A percentile compares a stretch with the other conserved stretches of the same genome.
Evolutionary conservation across 352 stramenopile genomes (phyloP).

Genomic region (Pythium utonaiense): DNA sequence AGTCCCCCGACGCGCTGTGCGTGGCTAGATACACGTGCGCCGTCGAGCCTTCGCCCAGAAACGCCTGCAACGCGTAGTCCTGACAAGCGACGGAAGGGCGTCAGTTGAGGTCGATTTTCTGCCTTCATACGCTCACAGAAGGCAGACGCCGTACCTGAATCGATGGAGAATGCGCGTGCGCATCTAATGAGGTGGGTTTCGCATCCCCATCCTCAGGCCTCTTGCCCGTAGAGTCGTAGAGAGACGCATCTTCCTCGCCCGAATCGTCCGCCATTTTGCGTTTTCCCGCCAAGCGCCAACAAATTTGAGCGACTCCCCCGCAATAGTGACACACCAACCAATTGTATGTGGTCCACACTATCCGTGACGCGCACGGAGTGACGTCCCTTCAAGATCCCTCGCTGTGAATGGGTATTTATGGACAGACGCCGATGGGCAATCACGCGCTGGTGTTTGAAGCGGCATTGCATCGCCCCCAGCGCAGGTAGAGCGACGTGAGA

Average conservation of each 20-base stretch:
- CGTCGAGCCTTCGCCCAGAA: slow-evolving; percentile 70
- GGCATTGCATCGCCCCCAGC: background rate
- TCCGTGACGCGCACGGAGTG: background rate
- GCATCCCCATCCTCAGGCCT: background rate
- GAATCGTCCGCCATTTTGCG: background rate
- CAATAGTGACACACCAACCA: background rate
- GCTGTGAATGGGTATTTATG: background rate
- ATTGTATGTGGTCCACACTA: background rate
- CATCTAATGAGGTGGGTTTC: background rate
- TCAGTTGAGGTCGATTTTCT: background rate
- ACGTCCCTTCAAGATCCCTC: background rate
- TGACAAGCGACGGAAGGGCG: slow-evolving; percentile 13
- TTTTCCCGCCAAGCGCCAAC: background rate
- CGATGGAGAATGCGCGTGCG: background rate
- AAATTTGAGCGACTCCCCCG: background rate
- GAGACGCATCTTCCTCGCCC: background rate
- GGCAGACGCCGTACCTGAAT: background rate
- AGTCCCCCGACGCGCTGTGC: slow-evolving; percentile 24
- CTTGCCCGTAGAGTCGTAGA: background rate
- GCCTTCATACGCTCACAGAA: background rate
- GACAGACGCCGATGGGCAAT: background rate
- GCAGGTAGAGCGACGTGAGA: background rate
- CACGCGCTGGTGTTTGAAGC: background rate
- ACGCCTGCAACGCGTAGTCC: slow-evolving; percentile 71
- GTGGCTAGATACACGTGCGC: slow-evolving; percentile 75